phyloP scores from a whole-genome alignment of 1,284 basidiomycete species.

The Ganoderma lucidum region DNA sequence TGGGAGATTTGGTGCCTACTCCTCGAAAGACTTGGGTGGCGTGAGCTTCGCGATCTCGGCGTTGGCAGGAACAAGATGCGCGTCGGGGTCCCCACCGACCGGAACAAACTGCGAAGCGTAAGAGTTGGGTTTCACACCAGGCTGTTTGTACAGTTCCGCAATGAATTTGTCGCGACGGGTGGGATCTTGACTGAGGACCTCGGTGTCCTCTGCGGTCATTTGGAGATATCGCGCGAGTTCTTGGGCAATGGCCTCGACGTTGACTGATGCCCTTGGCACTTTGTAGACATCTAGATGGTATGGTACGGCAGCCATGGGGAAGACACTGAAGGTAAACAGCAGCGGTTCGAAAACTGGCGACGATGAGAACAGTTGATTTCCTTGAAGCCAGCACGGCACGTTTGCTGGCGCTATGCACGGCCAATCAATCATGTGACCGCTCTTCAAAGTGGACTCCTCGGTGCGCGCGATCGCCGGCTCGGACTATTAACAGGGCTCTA shows the following conservation, averaged over 20 bases:
- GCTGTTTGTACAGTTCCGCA: background rate
- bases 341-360: no score
- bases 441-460: no score
- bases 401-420: no score
- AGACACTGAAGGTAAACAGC: background rate
- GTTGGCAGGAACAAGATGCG: background rate
- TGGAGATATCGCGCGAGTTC: background rate
- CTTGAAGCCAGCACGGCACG: no score
- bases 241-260: background rate
- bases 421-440: no score
- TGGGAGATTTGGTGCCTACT: background rate
- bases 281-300: background rate
- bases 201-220: background rate
- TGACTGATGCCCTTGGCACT: background rate
- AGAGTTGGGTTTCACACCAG: background rate
- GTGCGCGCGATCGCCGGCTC: no score
- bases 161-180: background rate
- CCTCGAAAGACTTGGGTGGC: background rate
- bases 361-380: no score
- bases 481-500: no score
- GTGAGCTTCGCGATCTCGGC: background rate
- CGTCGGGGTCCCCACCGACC: background rate
- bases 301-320: no score
- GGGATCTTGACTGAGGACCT: background rate
- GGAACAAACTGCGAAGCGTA: background rate